These are phyloP conservation scores for Xylariaceae sp. DNA, from an alignment of 2,329 filamentous ascomycete genomes.

Conservation along the genomic window DNA sequence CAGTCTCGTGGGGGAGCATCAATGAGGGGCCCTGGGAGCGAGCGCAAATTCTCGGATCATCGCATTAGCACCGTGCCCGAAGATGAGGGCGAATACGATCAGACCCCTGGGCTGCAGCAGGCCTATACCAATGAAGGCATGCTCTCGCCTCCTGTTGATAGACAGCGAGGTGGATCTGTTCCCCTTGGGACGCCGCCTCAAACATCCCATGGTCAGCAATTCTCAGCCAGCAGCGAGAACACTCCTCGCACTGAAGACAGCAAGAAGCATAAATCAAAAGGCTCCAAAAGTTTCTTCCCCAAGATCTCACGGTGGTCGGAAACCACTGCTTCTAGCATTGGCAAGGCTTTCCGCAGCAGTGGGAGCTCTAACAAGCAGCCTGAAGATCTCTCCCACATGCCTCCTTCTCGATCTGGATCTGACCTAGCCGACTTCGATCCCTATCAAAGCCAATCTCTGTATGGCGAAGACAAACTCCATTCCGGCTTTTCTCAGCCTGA, in stretches of 20 bases:
- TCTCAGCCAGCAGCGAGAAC: constrained; percentile 70
- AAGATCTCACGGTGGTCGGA: constrained; percentile 98
- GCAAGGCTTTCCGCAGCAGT: constrained; percentile 72
- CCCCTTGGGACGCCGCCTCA: constrained; percentile 60
- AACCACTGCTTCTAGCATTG: constrained; percentile 85
- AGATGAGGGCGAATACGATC: constrained; percentile 70
- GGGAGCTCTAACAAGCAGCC: constrained; percentile 54
- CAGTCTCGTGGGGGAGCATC: constrained; percentile 45
- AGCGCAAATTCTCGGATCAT: constrained; percentile 66
- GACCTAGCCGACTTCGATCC: constrained; percentile 68
- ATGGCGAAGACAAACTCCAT: constrained; percentile 60
- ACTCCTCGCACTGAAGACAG: constrained; percentile 73
- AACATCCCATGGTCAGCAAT: constrained; percentile 33
- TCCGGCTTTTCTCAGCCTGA: constrained; percentile 55
- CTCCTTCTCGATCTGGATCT: constrained; percentile 73
- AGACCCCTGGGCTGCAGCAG: constrained; percentile 35
- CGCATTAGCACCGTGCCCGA: constrained; percentile 90
- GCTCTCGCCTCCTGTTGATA: constrained; percentile 59
- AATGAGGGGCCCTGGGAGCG: constrained; percentile 40
- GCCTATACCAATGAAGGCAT: constrained; percentile 59
- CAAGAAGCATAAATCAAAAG: constrained; percentile 85
- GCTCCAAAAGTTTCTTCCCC: constrained; percentile 75
- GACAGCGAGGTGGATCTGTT: constrained; percentile 50
- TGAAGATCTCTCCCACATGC: constrained; percentile 56
- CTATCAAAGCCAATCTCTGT: constrained; percentile 53